Conservation (phyloP, 2,329 filamentous ascomycete species). For the Torrubiellomyces zombiae region DNA sequence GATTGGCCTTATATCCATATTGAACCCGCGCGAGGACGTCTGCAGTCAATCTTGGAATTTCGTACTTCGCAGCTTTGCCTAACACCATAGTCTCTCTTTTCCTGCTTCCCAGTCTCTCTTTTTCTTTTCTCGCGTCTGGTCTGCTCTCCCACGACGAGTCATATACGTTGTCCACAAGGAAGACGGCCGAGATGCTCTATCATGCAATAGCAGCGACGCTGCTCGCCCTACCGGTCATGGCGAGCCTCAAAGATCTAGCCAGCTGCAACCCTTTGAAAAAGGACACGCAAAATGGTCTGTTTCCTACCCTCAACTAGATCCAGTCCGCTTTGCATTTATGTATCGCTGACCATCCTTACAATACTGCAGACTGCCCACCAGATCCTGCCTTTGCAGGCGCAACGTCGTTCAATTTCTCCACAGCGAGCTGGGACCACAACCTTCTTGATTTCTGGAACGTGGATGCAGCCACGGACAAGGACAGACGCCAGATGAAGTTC, state of each 20-base stretch:
- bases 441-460: slow-evolving; percentile 13
- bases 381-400: slow-evolving; percentile 49
- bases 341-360: too few species aligned
- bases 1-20: too few species aligned
- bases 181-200: slow-evolving; percentile 1
- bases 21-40: too few species aligned
- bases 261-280: slow-evolving; percentile 11
- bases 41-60: too few species aligned
- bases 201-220: not conserved
- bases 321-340: too few species aligned
- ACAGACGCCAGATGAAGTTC: slow-evolving; percentile 11
- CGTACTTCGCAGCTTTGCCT: too few species aligned
- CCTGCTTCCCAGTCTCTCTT: too few species aligned
- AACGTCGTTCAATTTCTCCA: slow-evolving; percentile 42
- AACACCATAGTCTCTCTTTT: too few species aligned
- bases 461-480: slow-evolving; percentile 15
- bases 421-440: slow-evolving; percentile 29
- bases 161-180: too few species aligned
- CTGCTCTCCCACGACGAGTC: too few species aligned
- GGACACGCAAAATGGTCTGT: slow-evolving; percentile 8
- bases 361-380: slow-evolving; percentile 33
- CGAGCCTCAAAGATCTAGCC: slow-evolving; percentile 8
- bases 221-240: slow-evolving; percentile 4
- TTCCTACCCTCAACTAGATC: too few species aligned
- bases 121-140: too few species aligned